Percentiles rank a stretch among this genome's conserved stretches.
These are phyloP conservation scores for Ligustrum vulgare DNA, from an alignment of 257 asterid genomes.

Conservation along the genomic window DNA sequence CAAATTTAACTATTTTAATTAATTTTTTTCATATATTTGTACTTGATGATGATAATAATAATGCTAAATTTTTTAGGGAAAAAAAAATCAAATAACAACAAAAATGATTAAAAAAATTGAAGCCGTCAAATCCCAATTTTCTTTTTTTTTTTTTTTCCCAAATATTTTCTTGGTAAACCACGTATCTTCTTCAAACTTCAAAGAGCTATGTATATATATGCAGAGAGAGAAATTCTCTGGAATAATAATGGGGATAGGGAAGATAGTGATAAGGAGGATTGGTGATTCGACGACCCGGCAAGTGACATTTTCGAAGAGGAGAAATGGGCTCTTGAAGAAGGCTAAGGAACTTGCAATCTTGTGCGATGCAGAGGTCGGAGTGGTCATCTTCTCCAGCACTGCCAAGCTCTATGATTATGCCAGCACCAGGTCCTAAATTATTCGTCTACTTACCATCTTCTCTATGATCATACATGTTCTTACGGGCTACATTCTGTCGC, in stretches of 20 bases:
- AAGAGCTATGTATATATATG: neutral
- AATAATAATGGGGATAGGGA: slow-evolving; percentile 43
- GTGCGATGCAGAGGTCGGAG: slow-evolving; percentile 45
- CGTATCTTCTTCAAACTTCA: too few species aligned
- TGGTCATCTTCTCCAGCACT: slow-evolving; percentile 50
- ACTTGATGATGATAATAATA: too few species aligned
- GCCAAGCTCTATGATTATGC: slow-evolving; percentile 41
- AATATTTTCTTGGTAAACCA: too few species aligned
- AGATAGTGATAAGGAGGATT: slow-evolving; percentile 43
- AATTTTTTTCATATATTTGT: too few species aligned
- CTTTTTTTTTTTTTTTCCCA: too few species aligned
- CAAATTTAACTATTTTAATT: too few species aligned
- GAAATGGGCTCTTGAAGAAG: slow-evolving; percentile 45
- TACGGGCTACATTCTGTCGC: neutral
- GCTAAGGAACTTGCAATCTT: slow-evolving; percentile 43
- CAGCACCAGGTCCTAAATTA: slow-evolving; percentile 27
- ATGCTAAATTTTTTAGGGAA: too few species aligned
- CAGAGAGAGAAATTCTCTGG: neutral
- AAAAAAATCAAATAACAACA: too few species aligned
- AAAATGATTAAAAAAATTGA: too few species aligned
- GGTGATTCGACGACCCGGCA: slow-evolving; percentile 45
- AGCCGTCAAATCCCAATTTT: too few species aligned
- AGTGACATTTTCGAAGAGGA: slow-evolving; percentile 49
- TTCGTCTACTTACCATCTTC: neutral
- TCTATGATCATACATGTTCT: neutral